phyloP scores from a whole-genome alignment of 345 rosid species.

The Boechera retrofracta region DNA sequence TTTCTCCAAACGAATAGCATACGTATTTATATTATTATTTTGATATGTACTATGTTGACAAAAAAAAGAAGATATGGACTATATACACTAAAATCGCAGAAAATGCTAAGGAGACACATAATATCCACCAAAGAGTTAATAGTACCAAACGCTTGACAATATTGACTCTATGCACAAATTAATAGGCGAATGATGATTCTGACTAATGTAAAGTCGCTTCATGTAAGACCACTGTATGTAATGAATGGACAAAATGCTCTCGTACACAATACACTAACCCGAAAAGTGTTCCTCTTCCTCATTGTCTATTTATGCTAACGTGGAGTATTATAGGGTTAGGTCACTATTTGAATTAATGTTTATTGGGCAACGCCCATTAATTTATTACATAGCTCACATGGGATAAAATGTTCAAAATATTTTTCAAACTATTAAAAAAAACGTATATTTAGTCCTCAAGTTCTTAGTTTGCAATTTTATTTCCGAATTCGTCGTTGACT shows the following conservation, averaged over 20 bases:
- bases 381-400: no score
- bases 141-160: constrained; percentile 36
- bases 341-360: not conserved
- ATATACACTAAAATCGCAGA: not conserved
- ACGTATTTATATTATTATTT: not conserved
- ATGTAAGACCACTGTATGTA: not conserved
- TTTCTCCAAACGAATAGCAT: not conserved
- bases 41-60: not conserved
- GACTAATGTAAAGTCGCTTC: constrained; percentile 33
- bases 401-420: no score
- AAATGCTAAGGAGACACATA: not conserved
- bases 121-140: constrained; percentile 28
- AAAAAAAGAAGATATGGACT: not conserved
- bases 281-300: not conserved
- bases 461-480: no score
- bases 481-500: no score
- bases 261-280: not conserved
- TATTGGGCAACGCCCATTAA: constrained; percentile 3
- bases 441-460: no score
- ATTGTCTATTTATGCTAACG: not conserved
- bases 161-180: constrained; percentile 37
- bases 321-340: not conserved
- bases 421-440: no score
- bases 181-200: constrained; percentile 29
- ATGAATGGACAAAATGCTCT: not conserved